A percentile compares a stretch with the other conserved stretches of the same genome.
phyloP scores from a whole-genome alignment of 169 alveolate genomes.

The Plasmodium vivax region DNA sequence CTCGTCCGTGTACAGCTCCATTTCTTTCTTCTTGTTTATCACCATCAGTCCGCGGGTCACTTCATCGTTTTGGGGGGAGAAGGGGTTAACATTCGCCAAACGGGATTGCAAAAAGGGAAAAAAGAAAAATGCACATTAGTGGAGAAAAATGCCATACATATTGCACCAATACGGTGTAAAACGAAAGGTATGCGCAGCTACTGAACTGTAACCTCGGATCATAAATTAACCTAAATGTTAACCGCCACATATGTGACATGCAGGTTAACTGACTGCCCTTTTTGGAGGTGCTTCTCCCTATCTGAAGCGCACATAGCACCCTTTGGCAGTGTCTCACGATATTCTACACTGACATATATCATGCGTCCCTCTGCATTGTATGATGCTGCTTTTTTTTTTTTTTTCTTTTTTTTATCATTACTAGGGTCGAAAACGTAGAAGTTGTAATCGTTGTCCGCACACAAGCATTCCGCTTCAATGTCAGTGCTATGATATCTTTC shows the following conservation, averaged over 20 bases:
- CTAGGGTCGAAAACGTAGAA: slow-evolving; percentile 71
- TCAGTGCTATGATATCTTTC: slow-evolving; percentile 41
- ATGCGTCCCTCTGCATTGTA: background rate
- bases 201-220: background rate
- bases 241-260: background rate
- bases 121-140: background rate
- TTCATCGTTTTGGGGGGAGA: background rate
- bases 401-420: slow-evolving; percentile 1
- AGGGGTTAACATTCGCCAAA: background rate
- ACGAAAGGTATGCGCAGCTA: background rate
- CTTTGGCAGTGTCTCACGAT: background rate
- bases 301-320: background rate
- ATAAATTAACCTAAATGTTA: background rate
- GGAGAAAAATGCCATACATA: background rate
- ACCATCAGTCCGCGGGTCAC: slow-evolving; percentile 64
- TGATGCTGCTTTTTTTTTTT: background rate
- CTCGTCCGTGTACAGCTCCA: slow-evolving; percentile 50
- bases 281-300: background rate
- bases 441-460: slow-evolving; percentile 64
- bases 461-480: slow-evolving; percentile 48
- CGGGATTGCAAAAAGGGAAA: background rate
- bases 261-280: background rate
- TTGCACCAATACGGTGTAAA: background rate
- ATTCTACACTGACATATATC: background rate
- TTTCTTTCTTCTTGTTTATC: slow-evolving; percentile 42